Evolutionary conservation across 2,329 filamentous ascomycete genomes (phyloP).

Genomic region (Calonectria hongkongensis): DNA sequence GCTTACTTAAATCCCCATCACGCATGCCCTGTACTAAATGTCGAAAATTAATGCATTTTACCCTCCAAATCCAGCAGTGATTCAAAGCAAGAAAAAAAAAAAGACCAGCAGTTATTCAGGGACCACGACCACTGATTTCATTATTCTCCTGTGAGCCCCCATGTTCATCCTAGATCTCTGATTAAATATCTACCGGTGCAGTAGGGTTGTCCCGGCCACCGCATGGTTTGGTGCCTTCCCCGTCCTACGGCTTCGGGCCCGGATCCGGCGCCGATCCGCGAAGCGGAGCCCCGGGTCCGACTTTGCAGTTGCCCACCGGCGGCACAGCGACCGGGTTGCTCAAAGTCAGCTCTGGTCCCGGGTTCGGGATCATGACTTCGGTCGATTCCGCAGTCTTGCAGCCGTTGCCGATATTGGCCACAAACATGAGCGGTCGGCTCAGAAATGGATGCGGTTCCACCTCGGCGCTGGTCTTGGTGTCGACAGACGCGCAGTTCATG

Average conservation of each 20-base stretch:
- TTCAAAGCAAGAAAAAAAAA: background rate
- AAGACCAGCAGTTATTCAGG: background rate
- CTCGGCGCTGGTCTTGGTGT: conserved; percentile 60
- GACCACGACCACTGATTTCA: background rate
- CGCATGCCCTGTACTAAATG: background rate
- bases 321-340: conserved; percentile 35
- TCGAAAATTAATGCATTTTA: background rate
- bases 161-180: background rate
- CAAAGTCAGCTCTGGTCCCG: conserved; percentile 71
- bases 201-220: background rate
- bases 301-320: conserved; percentile 38
- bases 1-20: background rate
- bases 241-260: background rate
- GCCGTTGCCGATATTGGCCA: conserved; percentile 76
- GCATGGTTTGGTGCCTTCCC: background rate
- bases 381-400: conserved; percentile 73
- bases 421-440: conserved; percentile 77
- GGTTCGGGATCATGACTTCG: conserved; percentile 77
- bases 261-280: background rate
- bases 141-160: background rate
- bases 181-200: background rate
- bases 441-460: conserved; percentile 37
- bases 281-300: conserved; percentile 8
- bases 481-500: conserved; percentile 80
- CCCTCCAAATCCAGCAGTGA: background rate